These are phyloP conservation scores for Postia placenta DNA, from an alignment of 768 basidiomycete species.

Conservation along the genomic window DNA sequence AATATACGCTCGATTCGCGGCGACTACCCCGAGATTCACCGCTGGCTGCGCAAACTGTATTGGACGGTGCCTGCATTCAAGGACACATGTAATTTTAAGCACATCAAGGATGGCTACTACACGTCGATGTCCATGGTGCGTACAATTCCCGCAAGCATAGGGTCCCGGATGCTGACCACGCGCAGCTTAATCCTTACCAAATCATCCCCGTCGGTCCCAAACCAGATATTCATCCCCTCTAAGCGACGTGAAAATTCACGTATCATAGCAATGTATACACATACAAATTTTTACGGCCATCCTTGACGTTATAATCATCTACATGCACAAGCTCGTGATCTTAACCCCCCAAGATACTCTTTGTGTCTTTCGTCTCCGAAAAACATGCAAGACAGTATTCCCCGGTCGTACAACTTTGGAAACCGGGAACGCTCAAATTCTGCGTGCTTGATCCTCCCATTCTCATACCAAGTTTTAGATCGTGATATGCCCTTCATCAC, in stretches of 20 bases:
- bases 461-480: background rate
- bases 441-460: background rate
- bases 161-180: background rate
- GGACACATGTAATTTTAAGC: conserved; percentile 81
- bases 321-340: too few species aligned
- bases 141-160: background rate
- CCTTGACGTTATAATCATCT: too few species aligned
- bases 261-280: too few species aligned
- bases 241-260: too few species aligned
- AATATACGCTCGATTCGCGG: conserved; percentile 80
- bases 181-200: conserved; percentile 71
- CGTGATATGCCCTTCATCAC: background rate
- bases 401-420: background rate
- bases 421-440: background rate
- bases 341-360: too few species aligned
- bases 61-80: conserved; percentile 89
- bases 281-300: too few species aligned
- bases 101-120: conserved; percentile 76
- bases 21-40: conserved; percentile 81
- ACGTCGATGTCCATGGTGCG: conserved; percentile 48
- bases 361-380: too few species aligned
- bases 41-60: conserved; percentile 85
- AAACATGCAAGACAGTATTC: background rate
- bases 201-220: conserved; percentile 73
- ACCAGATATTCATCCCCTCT: conserved; percentile 63